A percentile compares a stretch with the other conserved stretches of the same genome.
These are phyloP conservation scores for Podaxis rugospora DNA, from an alignment of 768 basidiomycete genomes.

Conservation along the genomic window DNA sequence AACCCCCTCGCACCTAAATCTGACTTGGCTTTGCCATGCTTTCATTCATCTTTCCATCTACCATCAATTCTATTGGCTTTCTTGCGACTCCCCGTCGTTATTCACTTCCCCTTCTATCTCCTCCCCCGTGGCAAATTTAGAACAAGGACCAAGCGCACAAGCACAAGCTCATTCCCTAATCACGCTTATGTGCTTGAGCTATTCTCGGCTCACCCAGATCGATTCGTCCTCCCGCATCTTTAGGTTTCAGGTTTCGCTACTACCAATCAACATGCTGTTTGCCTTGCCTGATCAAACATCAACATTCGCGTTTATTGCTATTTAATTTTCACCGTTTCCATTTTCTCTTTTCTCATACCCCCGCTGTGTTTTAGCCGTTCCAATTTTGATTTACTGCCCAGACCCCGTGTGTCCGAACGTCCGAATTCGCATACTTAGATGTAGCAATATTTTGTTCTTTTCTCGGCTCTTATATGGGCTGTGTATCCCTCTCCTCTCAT, in stretches of 20 bases:
- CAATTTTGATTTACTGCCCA: not conserved
- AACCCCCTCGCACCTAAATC: not conserved
- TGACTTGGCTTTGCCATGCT: not conserved
- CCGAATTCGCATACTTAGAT: not conserved
- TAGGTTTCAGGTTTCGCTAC: not conserved
- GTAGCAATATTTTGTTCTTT: not conserved
- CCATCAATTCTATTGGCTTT: constrained; percentile 3
- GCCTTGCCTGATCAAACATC: not conserved
- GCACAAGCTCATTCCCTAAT: constrained; percentile 2
- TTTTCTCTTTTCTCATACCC: not conserved
- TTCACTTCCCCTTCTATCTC: not conserved
- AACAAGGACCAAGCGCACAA: not conserved
- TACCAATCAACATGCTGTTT: not conserved
- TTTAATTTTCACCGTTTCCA: constrained; percentile 1
- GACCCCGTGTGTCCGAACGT: not conserved
- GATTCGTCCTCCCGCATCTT: not conserved
- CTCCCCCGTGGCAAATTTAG: constrained; percentile 1
- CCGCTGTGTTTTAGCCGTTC: not conserved
- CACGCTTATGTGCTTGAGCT: not conserved
- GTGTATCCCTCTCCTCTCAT: constrained; percentile 1
- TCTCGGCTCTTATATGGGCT: not conserved
- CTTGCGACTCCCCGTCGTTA: not conserved
- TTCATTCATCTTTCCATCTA: not conserved
- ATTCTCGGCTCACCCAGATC: not conserved
- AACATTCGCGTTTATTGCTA: constrained; percentile 6